Evolutionary conservation across 371 early-diverging fungal genomes (phyloP).

Genomic region (Mucor irregularis): DNA sequence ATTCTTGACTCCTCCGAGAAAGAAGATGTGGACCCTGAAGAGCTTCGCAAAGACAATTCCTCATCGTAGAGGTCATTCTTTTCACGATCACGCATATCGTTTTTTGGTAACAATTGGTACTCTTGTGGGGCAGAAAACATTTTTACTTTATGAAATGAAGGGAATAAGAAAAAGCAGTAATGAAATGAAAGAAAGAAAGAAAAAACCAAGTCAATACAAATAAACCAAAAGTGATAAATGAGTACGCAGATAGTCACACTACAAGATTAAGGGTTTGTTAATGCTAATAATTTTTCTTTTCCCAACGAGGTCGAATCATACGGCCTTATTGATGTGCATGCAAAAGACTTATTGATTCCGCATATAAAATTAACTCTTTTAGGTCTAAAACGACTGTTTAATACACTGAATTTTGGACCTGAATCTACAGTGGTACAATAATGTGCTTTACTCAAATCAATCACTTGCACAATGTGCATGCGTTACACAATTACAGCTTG

Average conservation of each 20-base stretch:
- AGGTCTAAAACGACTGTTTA: neutral
- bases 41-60: conserved; percentile 5
- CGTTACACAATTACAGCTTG: conserved; percentile 2
- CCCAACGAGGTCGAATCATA: neutral
- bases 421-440: neutral
- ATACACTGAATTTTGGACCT: no score
- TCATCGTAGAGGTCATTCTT: conserved; percentile 9
- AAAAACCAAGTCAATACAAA: no score
- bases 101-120: conserved; percentile 10
- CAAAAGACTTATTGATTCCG: neutral
- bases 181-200: neutral
- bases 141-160: neutral
- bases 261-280: no score
- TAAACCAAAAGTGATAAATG: neutral
- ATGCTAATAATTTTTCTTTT: no score
- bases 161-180: neutral
- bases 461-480: neutral
- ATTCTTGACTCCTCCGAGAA: conserved; percentile 22
- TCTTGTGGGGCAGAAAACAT: neutral
- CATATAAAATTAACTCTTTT: neutral
- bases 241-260: neutral
- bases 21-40: neutral
- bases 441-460: conserved; percentile 1
- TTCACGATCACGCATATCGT: neutral
- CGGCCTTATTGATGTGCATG: neutral